Percentiles rank a stretch among this genome's conserved stretches.
phyloP scores from a whole-genome alignment of 345 rosid genomes.

The Eucalyptus guilfoylei region DNA sequence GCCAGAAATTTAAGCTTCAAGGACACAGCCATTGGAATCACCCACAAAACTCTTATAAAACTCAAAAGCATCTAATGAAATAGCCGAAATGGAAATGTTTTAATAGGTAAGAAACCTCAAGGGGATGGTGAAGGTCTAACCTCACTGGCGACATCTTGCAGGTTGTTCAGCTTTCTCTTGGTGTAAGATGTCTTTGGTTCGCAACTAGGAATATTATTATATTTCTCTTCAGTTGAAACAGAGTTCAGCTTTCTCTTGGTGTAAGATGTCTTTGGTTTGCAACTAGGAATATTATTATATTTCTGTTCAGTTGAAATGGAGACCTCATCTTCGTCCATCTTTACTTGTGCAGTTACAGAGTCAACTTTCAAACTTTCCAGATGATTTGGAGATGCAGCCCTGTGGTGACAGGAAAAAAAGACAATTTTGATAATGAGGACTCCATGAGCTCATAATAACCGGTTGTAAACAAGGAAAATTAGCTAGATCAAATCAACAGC shows the following conservation, averaged over 20 bases:
- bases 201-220: not conserved
- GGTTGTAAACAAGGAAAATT: not conserved
- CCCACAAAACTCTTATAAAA: not conserved
- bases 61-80: not conserved
- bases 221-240: not conserved
- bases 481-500: not conserved
- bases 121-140: not conserved
- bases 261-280: not conserved
- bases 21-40: not conserved
- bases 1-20: not conserved
- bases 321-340: slow-evolving; percentile 5
- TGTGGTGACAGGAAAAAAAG: not conserved
- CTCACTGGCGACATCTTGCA: not conserved
- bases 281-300: not conserved
- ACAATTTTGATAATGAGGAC: not conserved
- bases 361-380: not conserved
- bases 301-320: not conserved
- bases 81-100: not conserved
- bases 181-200: not conserved
- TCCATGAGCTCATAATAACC: not conserved
- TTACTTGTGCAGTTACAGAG: not conserved
- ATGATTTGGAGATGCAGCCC: not conserved
- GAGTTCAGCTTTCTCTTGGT: not conserved
- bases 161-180: not conserved
- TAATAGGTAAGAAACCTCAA: not conserved